Conservation (phyloP, 192 early-diverging fungal genomes). For the Pecoramyces ruminantium region DNA sequence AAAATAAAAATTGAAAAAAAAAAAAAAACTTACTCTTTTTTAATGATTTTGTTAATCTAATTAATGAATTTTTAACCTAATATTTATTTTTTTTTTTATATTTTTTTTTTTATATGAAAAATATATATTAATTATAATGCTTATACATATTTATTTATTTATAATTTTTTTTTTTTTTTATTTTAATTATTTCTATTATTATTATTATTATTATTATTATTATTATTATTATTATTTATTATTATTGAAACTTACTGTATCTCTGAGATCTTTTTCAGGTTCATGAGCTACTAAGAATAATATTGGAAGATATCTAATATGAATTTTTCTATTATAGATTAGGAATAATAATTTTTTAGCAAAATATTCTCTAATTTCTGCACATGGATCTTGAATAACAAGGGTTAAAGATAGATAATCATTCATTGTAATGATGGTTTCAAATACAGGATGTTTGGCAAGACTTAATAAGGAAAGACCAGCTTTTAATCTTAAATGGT, state of each 20-base stretch:
- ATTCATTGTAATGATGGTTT: not conserved
- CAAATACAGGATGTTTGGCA: not conserved
- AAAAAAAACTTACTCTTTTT: not conserved
- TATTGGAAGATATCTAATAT: slow-evolving; percentile 47
- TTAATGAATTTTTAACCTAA: not conserved
- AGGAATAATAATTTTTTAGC: slow-evolving; percentile 53
- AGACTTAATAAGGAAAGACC: not conserved
- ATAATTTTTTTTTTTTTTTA: too few species aligned
- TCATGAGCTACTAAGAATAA: slow-evolving; percentile 75
- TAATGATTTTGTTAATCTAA: not conserved
- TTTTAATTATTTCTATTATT: too few species aligned
- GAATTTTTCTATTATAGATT: slow-evolving; percentile 36
- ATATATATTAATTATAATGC: too few species aligned
- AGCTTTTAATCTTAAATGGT: not conserved
- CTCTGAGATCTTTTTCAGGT: slow-evolving; percentile 49
- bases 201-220: too few species aligned
- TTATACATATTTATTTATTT: too few species aligned
- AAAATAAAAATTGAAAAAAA: too few species aligned
- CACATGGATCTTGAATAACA: slow-evolving; percentile 48
- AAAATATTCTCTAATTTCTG: slow-evolving; percentile 58
- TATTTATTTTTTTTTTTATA: too few species aligned
- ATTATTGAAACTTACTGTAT: slow-evolving; percentile 14
- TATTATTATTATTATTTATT: too few species aligned
- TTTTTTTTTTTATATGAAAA: too few species aligned
- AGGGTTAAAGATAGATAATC: not conserved